Evolutionary conservation across 2,329 filamentous ascomycete genomes (phyloP).

Genomic region (Aspergillus sp.): DNA sequence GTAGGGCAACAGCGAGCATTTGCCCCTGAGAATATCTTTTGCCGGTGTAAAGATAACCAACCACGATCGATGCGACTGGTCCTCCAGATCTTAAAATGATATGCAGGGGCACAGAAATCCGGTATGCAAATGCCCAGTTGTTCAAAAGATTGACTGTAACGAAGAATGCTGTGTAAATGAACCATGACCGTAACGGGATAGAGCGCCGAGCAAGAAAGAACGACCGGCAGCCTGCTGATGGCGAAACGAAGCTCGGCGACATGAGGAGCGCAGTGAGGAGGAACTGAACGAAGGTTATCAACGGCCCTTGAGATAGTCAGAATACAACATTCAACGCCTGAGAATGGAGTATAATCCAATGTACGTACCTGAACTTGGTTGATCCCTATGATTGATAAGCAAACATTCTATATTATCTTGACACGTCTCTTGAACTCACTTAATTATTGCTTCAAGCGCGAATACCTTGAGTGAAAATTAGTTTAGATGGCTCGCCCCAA

Average conservation of each 20-base stretch:
- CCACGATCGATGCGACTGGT: slow-evolving; percentile 90
- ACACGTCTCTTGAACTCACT: slow-evolving; percentile 59
- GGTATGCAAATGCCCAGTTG: slow-evolving; percentile 96
- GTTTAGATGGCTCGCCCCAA: slow-evolving; percentile 17
- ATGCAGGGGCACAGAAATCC: slow-evolving; percentile 93
- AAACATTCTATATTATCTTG: background rate
- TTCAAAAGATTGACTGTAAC: slow-evolving; percentile 94
- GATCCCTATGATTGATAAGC: slow-evolving; percentile 59
- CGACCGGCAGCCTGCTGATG: slow-evolving; percentile 57
- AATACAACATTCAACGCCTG: background rate
- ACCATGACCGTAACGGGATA: slow-evolving; percentile 82
- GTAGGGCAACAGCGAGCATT: slow-evolving; percentile 73
- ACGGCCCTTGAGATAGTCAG: slow-evolving; percentile 59
- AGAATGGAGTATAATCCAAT: background rate
- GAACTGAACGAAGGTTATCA: slow-evolving; percentile 88
- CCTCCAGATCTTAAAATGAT: slow-evolving; percentile 95
- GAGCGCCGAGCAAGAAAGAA: slow-evolving; percentile 74
- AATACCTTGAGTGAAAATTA: slow-evolving; percentile 66
- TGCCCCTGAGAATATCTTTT: slow-evolving; percentile 82
- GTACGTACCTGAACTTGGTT: slow-evolving; percentile 73
- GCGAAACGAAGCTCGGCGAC: slow-evolving; percentile 72
- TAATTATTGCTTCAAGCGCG: slow-evolving; percentile 90
- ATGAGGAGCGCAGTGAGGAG: slow-evolving; percentile 77
- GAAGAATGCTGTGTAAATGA: slow-evolving; percentile 85
- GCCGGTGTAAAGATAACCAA: slow-evolving; percentile 77